These are phyloP conservation scores for Cyclocybe cylindracea DNA, from an alignment of 768 basidiomycete species.

Conservation along the genomic window DNA sequence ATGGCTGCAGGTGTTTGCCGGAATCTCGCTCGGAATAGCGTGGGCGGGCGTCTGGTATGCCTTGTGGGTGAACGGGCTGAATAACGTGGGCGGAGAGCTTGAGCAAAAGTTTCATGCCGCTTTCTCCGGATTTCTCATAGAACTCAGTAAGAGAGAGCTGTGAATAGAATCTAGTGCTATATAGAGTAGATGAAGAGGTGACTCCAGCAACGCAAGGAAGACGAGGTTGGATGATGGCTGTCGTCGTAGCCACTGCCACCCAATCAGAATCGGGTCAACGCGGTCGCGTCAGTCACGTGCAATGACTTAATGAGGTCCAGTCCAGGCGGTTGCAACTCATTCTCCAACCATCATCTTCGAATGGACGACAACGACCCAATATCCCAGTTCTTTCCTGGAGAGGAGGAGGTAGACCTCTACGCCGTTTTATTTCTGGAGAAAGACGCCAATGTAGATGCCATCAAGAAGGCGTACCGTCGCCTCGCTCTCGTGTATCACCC, in stretches of 20 bases:
- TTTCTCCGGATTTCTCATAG: background rate
- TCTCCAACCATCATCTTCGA: conserved; percentile 9
- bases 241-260: too few species aligned
- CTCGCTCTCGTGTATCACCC: conserved; percentile 85
- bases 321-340: conserved; percentile 10
- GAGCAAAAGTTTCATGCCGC: conserved; percentile 20
- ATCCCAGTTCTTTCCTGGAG: conserved; percentile 73
- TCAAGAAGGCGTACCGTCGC: conserved; percentile 84
- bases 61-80: conserved; percentile 49
- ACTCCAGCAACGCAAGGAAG: too few species aligned
- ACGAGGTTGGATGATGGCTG: too few species aligned
- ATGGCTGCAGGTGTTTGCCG: conserved; percentile 64
- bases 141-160: too few species aligned
- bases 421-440: conserved; percentile 60
- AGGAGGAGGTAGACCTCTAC: conserved; percentile 78
- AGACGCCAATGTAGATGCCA: conserved; percentile 60
- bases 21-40: conserved; percentile 52
- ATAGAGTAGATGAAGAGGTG: too few species aligned
- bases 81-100: conserved; percentile 17
- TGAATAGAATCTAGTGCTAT: too few species aligned
- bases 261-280: background rate
- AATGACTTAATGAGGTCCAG: background rate
- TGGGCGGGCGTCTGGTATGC: conserved; percentile 59
- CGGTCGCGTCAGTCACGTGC: conserved; percentile 21
- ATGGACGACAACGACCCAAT: conserved; percentile 80